Percentiles rank a stretch among this genome's conserved stretches.
Conservation (phyloP, 2,329 filamentous ascomycete species). For the Stagonosporopsis chrysanthemi region DNA sequence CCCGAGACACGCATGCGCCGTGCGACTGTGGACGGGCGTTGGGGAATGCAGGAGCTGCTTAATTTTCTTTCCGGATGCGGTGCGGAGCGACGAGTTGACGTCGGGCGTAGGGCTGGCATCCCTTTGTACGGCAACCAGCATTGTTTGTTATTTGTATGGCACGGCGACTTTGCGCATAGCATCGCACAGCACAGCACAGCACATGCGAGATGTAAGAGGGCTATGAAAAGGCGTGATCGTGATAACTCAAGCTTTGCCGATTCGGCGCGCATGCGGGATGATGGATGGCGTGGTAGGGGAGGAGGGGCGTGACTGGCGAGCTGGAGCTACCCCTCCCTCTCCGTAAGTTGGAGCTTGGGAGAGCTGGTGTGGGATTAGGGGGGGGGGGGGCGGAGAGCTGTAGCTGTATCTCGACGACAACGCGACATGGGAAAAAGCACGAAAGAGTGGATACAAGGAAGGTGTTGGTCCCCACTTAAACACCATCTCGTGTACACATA, state of each 20-base stretch:
- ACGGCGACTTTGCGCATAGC: no score
- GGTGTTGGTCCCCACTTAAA: not conserved
- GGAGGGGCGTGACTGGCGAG: not conserved
- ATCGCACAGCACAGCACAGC: no score
- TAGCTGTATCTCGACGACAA: not conserved
- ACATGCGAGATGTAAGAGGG: no score
- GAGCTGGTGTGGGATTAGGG: not conserved
- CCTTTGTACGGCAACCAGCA: no score
- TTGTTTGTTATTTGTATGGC: no score
- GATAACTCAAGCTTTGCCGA: constrained; percentile 7
- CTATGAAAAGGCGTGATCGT: not conserved
- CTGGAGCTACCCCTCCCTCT: not conserved
- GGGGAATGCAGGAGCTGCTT: no score
- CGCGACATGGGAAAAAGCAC: no score
- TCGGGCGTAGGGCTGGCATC: no score
- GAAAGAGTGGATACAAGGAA: no score
- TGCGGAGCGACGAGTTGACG: not conserved
- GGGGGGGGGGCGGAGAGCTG: constrained; percentile 4
- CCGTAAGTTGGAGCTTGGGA: constrained; percentile 1
- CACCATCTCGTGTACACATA: not conserved
- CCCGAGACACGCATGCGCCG: no score
- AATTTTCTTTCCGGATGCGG: no score
- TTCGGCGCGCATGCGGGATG: constrained; percentile 4
- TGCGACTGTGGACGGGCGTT: no score
- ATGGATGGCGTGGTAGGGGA: constrained; percentile 7